Evolutionary conservation across 768 basidiomycete species (phyloP).

Genomic region (Termitomyces sp.): DNA sequence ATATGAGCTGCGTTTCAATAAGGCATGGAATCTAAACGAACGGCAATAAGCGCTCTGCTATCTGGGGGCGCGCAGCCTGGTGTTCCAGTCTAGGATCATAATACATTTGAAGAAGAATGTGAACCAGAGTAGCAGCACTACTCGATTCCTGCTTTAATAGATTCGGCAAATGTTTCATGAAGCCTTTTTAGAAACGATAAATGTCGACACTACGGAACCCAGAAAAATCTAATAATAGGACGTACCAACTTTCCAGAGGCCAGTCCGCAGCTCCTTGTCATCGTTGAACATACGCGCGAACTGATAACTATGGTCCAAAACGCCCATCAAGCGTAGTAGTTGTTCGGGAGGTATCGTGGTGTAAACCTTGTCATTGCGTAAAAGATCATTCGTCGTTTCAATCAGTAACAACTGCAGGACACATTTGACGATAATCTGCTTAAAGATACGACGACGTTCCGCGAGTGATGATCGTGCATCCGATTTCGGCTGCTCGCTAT

Average conservation of each 20-base stretch:
- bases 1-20: conserved; percentile 7
- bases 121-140: conserved; percentile 91
- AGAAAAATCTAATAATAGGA: conserved; percentile 14
- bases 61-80: conserved; percentile 76
- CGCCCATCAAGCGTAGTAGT: conserved; percentile 88
- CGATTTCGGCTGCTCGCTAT: conserved; percentile 44
- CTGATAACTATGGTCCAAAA: conserved; percentile 95
- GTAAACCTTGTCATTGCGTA: conserved; percentile 91
- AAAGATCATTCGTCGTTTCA: conserved; percentile 93
- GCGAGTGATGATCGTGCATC: conserved; percentile 49
- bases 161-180: conserved; percentile 99
- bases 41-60: conserved; percentile 68
- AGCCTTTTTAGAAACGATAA: conserved; percentile 48
- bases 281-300: conserved; percentile 98
- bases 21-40: conserved; percentile 27
- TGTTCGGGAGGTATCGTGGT: conserved; percentile 91
- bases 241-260: conserved; percentile 99
- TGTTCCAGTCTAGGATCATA: conserved; percentile 86
- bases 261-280: conserved; percentile 93
- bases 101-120: conserved; percentile 90
- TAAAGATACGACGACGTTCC: conserved; percentile 84
- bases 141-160: conserved; percentile 97
- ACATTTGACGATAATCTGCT: conserved; percentile 99
- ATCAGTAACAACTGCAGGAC: conserved; percentile 94
- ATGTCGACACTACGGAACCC: background rate